Base-by-base conservation (phyloP, 2,329 filamentous ascomycete genomes). In the Thielaviopsis musarum region DNA sequence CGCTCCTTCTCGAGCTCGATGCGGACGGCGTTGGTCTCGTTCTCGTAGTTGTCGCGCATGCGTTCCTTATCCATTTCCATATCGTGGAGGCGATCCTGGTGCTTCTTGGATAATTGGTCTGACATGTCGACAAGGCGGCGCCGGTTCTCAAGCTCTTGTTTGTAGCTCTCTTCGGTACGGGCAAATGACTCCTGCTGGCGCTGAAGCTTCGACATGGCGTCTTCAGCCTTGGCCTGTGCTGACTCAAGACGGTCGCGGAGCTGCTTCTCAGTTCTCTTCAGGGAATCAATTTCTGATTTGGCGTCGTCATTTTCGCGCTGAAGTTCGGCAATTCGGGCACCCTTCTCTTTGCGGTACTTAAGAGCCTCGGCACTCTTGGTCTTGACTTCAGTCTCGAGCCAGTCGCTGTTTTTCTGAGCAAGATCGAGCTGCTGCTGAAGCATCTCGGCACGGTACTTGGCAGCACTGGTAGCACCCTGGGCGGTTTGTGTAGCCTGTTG, bases 321-420 rank as follows among this genome's bases (percentile, higher is more conserved):
- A 28, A 98, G 80, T 66, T 94, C 88, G 9, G 90, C 81, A 65
- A 97, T 88, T 48, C 88, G 86, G 1, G 89, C 85, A 63, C 88
- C 88, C 77, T 96, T 97, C 69, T 98, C 93, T 69, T 95, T 97
- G 63, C 93, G 83, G 71, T 87, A 91, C 67, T 91, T 95, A 64
- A 91, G 80, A 54, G 89, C 83, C 69, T 98, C 93, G 9, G 84
- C 81, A 63, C 81, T 85, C 73, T 95, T 95, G 0, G 88, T 91
- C 74, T 95, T 91, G 22, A 97, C 79, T 70, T 98, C 93, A 51
- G 79, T 83, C 67, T 96, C 89, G 59, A 93, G 85, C 87, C 90
- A 98, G 66, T 97, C 91, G 64, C 88, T 88, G 73, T 90, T 95
- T 67, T 86, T 87, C 69, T 89, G 90, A 19, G 91, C 82, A 59